These are phyloP conservation scores for Avena insularis DNA, from an alignment of 176 grass and related monocot species.

Conservation along the genomic window DNA sequence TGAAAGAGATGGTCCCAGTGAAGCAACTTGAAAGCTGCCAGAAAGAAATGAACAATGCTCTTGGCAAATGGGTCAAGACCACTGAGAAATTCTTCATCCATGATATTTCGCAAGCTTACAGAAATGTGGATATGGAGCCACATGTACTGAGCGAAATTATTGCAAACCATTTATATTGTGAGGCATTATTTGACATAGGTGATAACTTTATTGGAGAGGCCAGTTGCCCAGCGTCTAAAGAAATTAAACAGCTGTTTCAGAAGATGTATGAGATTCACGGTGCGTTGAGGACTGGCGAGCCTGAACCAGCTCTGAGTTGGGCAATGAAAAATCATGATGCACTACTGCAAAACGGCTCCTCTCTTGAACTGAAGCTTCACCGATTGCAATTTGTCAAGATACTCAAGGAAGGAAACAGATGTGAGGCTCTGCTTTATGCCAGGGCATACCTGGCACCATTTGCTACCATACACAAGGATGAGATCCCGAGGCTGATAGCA, in stretches of 20 bases:
- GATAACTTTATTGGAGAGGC: constrained; percentile 52
- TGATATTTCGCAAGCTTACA: constrained; percentile 56
- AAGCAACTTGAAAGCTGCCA: constrained; percentile 43
- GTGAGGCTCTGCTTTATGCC: constrained; percentile 49
- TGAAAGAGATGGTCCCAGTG: constrained; percentile 43
- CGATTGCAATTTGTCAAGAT: constrained; percentile 43
- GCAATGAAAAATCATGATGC: constrained; percentile 35
- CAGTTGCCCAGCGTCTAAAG: constrained; percentile 2
- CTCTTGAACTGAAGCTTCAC: constrained; percentile 52
- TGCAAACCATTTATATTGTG: constrained; percentile 46
- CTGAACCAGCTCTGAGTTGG: constrained; percentile 49
- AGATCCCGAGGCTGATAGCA: constrained; percentile 44
- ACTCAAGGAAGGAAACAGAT: constrained; percentile 42
- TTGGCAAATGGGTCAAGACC: constrained; percentile 40
- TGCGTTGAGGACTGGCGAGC: constrained; percentile 40
- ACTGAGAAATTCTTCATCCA: constrained; percentile 45
- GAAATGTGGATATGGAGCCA: constrained; percentile 43
- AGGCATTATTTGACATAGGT: constrained; percentile 50
- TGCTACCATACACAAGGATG: constrained; percentile 35
- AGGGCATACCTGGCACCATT: constrained; percentile 36
- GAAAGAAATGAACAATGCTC: constrained; percentile 45
- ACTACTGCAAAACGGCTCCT: constrained; percentile 42
- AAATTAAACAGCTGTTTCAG: constrained; percentile 43
- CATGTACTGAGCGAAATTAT: constrained; percentile 48
- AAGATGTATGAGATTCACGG: constrained; percentile 42